Conservation (phyloP, 192 early-diverging fungal species). For the Umbelopsis isabellina region DNA sequence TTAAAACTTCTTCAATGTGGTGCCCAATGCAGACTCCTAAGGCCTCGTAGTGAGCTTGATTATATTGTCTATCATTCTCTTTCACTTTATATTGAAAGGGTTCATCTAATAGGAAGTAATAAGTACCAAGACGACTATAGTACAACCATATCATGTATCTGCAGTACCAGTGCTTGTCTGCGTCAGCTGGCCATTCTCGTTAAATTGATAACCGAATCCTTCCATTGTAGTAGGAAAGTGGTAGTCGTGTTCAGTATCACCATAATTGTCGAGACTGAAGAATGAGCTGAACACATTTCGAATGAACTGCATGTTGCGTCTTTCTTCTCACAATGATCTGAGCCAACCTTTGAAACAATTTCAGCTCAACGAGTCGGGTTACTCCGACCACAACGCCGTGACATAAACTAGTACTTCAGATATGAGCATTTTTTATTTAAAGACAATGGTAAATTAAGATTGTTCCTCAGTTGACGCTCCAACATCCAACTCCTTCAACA, state of each 20-base stretch:
- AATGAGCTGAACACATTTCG: background rate
- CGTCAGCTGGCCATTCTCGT: conserved; percentile 24
- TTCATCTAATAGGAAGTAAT: background rate
- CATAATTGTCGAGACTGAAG: background rate
- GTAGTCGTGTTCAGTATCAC: background rate
- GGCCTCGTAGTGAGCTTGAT: conserved; percentile 27
- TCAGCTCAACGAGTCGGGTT: background rate
- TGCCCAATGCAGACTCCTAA: conserved; percentile 17
- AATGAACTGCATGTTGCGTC: conserved; percentile 1
- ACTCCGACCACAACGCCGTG: background rate
- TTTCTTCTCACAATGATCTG: conserved; percentile 24
- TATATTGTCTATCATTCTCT: conserved; percentile 13
- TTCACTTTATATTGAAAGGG: conserved; percentile 23
- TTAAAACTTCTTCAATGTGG: conserved; percentile 26
- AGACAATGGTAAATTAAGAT: conserved; percentile 3
- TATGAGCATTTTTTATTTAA: conserved; percentile 19
- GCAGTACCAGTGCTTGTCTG: background rate
- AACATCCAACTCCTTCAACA: conserved; percentile 78
- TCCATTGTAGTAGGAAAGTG: conserved; percentile 19
- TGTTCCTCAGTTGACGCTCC: conserved; percentile 33
- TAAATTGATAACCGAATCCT: conserved; percentile 21
- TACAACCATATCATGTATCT: background rate
- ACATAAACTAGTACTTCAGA: background rate
- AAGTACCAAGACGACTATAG: background rate
- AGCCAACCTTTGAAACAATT: background rate